Base-by-base conservation (phyloP, 352 stramenopile genomes). In the Phytophthora palmivora region DNA sequence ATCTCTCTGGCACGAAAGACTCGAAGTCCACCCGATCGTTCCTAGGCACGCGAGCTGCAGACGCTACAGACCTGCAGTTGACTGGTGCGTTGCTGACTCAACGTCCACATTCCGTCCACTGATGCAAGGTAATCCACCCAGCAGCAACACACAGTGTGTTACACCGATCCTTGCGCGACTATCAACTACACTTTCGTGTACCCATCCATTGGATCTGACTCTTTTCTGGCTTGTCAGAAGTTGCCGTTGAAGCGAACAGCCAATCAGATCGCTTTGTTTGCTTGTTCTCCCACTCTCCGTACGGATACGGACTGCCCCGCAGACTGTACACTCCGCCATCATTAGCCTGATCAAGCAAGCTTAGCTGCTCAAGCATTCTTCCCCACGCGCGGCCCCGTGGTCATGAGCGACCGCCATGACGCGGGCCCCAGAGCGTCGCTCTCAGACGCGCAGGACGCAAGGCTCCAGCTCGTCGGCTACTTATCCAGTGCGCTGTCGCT, bases 401-500 rank as follows among this genome's bases (percentile, higher is more conserved):
- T 63, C 34, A 76, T 70, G 63, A 58, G 41, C 47, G 58, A 60
- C 34, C 34, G 33, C 53, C 33, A 64, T 47, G 46, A 58, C 44
- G 63, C 67, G 49, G 60, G 39, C 18, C 63, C 55, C 15, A 22
- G 9, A 15, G 48, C 34, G 33, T 24, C 44, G 37, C 58, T 87
- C 34, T 67, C 72, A 4, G 16, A 44, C 18, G 57, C 37, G 16
- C 60, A 85, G 46, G 60, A 72, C 19, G 15, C 34, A 28, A 36
- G 61, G 21, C 67, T 87, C 24, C 78, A 87, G 68, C 53, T 84
- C 32, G 69, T 50, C 15, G 72, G 74, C 30, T 85, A 76, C 58
- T 21, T 82, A 8, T 71, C 75, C 32, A 79, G 76, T 50, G 61
- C 81, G 19, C 48, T 88, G 52, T 93, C 84, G 57, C 65, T 93